A percentile compares a stretch with the other conserved stretches of the same genome.
phyloP scores from a whole-genome alignment of 305 asterid genomes.

The Fraxinus sp. region DNA sequence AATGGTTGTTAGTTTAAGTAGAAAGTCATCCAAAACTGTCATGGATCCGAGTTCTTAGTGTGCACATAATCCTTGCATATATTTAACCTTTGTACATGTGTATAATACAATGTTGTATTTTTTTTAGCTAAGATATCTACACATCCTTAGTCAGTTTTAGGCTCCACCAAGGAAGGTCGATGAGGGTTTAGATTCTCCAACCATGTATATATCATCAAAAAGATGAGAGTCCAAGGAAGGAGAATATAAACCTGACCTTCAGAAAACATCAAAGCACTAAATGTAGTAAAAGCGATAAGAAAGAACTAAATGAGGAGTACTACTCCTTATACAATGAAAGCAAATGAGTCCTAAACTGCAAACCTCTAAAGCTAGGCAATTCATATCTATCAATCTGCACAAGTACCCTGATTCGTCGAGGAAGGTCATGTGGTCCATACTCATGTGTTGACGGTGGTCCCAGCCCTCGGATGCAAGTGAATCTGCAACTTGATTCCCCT shows the following conservation, averaged over 20 bases:
- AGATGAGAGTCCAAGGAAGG: not conserved
- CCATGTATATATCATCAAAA: not conserved
- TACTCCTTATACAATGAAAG: not conserved
- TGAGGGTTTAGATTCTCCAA: not conserved
- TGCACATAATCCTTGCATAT: not conserved
- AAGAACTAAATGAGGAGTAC: not conserved
- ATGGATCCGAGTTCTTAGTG: not conserved
- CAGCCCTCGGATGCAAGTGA: not conserved
- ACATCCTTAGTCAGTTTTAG: not conserved
- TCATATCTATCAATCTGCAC: not conserved
- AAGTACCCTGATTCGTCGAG: not conserved
- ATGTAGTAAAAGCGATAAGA: not conserved
- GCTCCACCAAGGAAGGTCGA: not conserved
- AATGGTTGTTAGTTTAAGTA: not conserved
- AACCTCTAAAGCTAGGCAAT: not conserved
- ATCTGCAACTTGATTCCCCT: not conserved
- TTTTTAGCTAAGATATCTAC: not conserved
- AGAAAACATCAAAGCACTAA: not conserved
- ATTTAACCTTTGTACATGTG: not conserved
- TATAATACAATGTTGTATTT: not conserved
- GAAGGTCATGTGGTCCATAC: not conserved
- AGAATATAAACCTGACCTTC: not conserved
- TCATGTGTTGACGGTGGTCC: too few relatives aligned
- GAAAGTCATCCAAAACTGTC: not conserved
- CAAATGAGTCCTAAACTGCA: not conserved